Percentiles rank a stretch among this genome's conserved stretches.
These are phyloP conservation scores for Globisporangium spiculum DNA, from an alignment of 352 stramenopile species.

Conservation along the genomic window DNA sequence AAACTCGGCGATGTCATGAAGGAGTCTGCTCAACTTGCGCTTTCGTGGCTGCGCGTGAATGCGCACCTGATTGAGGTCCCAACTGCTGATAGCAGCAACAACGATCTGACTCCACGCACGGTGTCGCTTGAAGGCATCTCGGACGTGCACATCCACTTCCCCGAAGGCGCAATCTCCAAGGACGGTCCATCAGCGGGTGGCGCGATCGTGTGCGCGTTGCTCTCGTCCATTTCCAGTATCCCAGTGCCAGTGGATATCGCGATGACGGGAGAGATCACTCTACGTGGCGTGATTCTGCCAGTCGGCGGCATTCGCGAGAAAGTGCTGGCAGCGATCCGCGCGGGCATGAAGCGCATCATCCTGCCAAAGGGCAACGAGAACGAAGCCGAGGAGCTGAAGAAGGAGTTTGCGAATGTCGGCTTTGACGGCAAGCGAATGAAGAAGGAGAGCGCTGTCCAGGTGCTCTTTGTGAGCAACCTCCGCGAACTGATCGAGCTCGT, in stretches of 20 bases:
- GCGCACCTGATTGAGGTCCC: conserved; percentile 53
- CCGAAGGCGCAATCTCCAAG: conserved; percentile 87
- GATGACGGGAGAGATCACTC: conserved; percentile 88
- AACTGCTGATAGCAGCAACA: conserved; percentile 10
- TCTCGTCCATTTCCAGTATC: conserved; percentile 69
- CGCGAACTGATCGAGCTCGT: conserved; percentile 61
- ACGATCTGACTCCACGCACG: conserved; percentile 15
- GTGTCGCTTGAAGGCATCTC: conserved; percentile 55
- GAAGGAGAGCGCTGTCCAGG: conserved; percentile 32
- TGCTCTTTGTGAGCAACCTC: conserved; percentile 73
- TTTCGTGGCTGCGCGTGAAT: conserved; percentile 80
- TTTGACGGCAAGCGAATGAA: conserved; percentile 16
- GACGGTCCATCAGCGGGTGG: conserved; percentile 86
- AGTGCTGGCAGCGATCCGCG: conserved; percentile 81
- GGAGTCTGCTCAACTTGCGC: conserved; percentile 79
- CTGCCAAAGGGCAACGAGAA: conserved; percentile 70
- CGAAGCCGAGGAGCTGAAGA: conserved; percentile 66
- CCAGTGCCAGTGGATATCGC: conserved; percentile 75
- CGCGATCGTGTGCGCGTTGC: conserved; percentile 82
- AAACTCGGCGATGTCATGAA: conserved; percentile 89
- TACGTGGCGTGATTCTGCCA: conserved; percentile 86
- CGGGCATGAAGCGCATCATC: conserved; percentile 81
- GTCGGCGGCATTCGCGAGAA: conserved; percentile 92
- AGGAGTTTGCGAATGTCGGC: conserved; percentile 46
- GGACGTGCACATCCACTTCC: conserved; percentile 88